Base-by-base conservation (phyloP, 768 basidiomycete species). In the Pulveroboletus ravenelii region DNA sequence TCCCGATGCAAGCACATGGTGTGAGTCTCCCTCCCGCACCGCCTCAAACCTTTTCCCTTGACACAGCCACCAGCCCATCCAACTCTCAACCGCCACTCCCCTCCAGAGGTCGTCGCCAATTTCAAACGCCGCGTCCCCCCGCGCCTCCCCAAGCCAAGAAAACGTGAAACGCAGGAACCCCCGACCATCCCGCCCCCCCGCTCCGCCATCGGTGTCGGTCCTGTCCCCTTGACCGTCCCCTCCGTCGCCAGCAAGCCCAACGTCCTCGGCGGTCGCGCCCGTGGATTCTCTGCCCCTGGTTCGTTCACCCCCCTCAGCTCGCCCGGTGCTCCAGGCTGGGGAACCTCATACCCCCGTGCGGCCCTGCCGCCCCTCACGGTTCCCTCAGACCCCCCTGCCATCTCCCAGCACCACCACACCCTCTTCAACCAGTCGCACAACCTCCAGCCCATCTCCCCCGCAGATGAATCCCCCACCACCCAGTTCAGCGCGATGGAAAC, bases 1-100 rank as follows among this genome's bases (percentile, higher is more conserved):
- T 72, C 92, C 92, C 55, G 93, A 96, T 73, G 93, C 92, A 13
- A 93, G 89, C 69, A 93, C 92, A 55, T 96, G 93, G 93, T 93
- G 92, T 94, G 75, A 67, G 92, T 81, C 25, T 52, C 25, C 25
- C 25, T 53, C 46, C 25, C 52, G 43, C 53, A 44, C 54, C 47
- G 49, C 54, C 57, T 58, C 52, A 32, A 55, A 40, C 34, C 53
- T 58, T 42, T 20, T 53, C 47, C 18, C 59, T 58, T 0, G 31
- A 56, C 62, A 58, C 53, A 52, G 57, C 52, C 64, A 56, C 66
- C 36, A 92, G 92, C 93, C 6, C 93, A 96, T 59, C 90, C 90
- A 7, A 92, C 89, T 34, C 82, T 96, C 62, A 91, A 89, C 70
- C 84, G 93, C 48, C 85, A 90, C 67, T 96, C 93, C 1, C 84